Percentiles rank a stretch among this genome's conserved stretches.
Evolutionary conservation across 345 rosid genomes (phyloP).

Genomic region (Eucalyptus paniculata): DNA sequence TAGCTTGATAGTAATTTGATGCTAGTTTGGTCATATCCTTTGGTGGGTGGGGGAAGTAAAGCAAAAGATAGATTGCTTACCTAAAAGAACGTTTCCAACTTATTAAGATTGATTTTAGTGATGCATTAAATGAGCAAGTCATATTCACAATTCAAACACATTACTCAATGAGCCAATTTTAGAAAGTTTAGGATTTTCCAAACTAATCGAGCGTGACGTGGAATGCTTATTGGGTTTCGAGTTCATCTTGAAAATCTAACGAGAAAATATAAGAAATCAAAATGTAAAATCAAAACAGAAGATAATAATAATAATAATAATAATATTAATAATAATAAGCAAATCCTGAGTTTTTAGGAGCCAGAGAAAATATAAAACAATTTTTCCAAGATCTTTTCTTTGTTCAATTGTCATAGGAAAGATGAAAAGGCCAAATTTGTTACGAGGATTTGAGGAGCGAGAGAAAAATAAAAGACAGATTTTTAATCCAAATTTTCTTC

Average conservation of each 20-base stretch:
- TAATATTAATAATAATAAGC: background rate
- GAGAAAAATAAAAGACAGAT: background rate
- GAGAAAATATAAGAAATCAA: background rate
- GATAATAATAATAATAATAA: background rate
- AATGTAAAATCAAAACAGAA: background rate
- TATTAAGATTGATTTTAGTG: background rate
- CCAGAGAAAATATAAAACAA: background rate
- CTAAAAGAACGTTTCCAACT: background rate
- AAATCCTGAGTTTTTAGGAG: background rate
- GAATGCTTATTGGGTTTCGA: background rate
- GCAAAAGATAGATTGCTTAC: background rate
- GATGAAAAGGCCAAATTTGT: background rate
- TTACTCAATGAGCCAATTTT: background rate
- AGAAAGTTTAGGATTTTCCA: background rate
- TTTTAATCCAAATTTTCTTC: background rate
- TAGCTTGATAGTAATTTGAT: background rate
- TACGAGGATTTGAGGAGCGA: background rate
- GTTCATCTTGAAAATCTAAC: background rate
- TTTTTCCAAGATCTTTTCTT: background rate
- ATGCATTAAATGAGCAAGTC: background rate
- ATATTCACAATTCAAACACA: background rate
- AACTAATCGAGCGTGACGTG: background rate
- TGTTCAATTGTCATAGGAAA: background rate
- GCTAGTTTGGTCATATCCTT: background rate
- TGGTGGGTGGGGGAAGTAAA: background rate